Base-by-base conservation (phyloP, 352 stramenopile genomes). In the Globisporangium cederbergense region DNA sequence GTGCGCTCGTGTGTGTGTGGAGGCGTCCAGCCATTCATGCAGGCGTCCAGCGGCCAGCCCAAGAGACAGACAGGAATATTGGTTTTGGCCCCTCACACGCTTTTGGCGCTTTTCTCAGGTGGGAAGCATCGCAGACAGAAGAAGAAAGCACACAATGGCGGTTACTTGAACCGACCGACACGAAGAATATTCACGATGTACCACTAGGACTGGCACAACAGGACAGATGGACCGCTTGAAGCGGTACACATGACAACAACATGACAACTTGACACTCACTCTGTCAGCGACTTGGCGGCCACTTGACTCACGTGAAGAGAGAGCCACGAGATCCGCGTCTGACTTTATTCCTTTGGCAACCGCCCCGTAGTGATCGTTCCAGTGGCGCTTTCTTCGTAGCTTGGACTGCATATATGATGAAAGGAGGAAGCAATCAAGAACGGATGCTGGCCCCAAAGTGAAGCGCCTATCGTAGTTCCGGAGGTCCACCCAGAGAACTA, bases 21-120 rank as follows among this genome's bases (percentile, higher is more conserved):
- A 49, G 16, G 42, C 50, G 50, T 56, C 50, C 50, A 56, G n/a
- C 34, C 50, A 56, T 56, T 30, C 50, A 10, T 56, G 14, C 50
- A 28, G 2, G 22, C 22, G 22, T 25, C 47, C 28, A 34, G 25
- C 28, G 28, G 20, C 50, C 22, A 25, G 11, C 25, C 28, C 28
- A 56, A 56, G 50, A 56, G 50, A 56, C 50, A 56, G 50, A 56
- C 50, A 56, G 16, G 7, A 32, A 30, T 40, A 14, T 9, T 13
- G 14, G 25, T 38, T 18, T 56, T 49, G 42, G 42, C 50, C 50
- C 34, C 28, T 56, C 50, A 28, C 50, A 25, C 22, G n/a, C 34
- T 42, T 3, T 13, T 14, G 32, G 50, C 50, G 50, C 50, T 56
- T 56, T 56, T 56, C 50, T 56, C 50, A 56, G 32, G 32, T 42